A percentile compares a stretch with the other conserved stretches of the same genome.
phyloP scores from a whole-genome alignment of 176 grass and related monocot genomes.

The Pharus latifolius region DNA sequence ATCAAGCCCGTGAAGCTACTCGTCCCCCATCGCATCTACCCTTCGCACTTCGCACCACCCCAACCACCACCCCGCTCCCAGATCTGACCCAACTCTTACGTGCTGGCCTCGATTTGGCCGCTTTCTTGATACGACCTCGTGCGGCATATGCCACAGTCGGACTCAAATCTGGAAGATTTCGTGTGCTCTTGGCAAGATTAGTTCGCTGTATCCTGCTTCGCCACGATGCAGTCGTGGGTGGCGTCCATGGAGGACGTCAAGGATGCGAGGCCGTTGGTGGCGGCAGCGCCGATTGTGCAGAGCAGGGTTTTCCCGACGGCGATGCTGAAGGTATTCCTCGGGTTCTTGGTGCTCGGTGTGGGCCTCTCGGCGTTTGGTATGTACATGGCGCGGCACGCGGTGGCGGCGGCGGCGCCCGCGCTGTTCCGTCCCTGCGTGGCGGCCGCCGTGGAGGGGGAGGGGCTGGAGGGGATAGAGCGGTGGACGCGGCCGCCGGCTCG shows the following conservation, averaged over 20 bases:
- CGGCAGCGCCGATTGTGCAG: constrained; percentile 18
- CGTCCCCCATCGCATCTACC: background rate
- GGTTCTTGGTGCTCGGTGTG: constrained; percentile 59
- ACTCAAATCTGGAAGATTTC: constrained; percentile 21
- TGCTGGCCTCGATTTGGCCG: constrained; percentile 16
- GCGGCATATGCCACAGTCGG: constrained; percentile 7
- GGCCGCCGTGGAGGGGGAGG: background rate
- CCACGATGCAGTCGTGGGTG: constrained; percentile 52
- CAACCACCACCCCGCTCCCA: constrained; percentile 10
- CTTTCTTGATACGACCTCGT: constrained; percentile 11
- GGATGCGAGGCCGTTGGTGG: constrained; percentile 31
- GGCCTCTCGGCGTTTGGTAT: constrained; percentile 60
- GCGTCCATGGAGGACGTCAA: constrained; percentile 79
- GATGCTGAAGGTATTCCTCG: constrained; percentile 63
- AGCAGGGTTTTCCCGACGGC: constrained; percentile 31
- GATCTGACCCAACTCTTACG: constrained; percentile 9
- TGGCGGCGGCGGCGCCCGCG: constrained; percentile 35
- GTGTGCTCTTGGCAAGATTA: background rate
- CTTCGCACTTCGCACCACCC: background rate
- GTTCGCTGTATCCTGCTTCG: background rate
- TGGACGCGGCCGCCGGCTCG: constrained; percentile 47
- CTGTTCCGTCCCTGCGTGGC: constrained; percentile 61
- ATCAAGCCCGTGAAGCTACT: constrained; percentile 10
- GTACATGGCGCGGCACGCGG: constrained; percentile 66
- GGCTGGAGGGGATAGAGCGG: constrained; percentile 30